Percentiles rank a stretch among this genome's conserved stretches.
Conservation (phyloP, 441 rosid genomes). For the Populus hybrid region DNA sequence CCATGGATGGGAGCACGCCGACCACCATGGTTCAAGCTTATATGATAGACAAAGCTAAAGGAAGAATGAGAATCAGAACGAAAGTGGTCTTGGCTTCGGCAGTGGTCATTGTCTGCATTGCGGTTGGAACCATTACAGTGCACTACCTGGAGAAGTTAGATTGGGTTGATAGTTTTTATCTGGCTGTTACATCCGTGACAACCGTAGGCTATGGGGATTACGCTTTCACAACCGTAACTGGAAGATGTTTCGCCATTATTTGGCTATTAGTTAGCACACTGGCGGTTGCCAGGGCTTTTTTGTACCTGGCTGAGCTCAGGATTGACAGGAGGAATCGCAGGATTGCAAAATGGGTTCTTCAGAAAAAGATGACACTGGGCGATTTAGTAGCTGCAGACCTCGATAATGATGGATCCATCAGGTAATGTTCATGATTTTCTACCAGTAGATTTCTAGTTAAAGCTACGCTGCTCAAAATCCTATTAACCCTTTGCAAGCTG, state of each 20-base stretch:
- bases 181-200: slow-evolving; percentile 63
- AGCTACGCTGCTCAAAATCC: background rate
- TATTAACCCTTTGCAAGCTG: background rate
- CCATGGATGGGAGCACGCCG: slow-evolving; percentile 44
- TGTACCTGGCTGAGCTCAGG: slow-evolving; percentile 54
- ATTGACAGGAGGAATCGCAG: slow-evolving; percentile 54
- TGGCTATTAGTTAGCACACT: slow-evolving; percentile 60
- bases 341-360: slow-evolving; percentile 61
- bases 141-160: slow-evolving; percentile 43
- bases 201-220: slow-evolving; percentile 73
- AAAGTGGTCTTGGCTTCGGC: slow-evolving; percentile 54
- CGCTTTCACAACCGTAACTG: slow-evolving; percentile 38
- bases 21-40: slow-evolving; percentile 43
- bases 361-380: slow-evolving; percentile 58
- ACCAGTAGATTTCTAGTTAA: background rate
- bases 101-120: slow-evolving; percentile 46
- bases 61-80: slow-evolving; percentile 63
- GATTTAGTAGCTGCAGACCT: slow-evolving; percentile 73
- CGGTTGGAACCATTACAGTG: slow-evolving; percentile 39
- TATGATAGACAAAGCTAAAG: slow-evolving; percentile 54
- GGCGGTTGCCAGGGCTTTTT: slow-evolving; percentile 64
- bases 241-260: slow-evolving; percentile 60
- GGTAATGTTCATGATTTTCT: slow-evolving; percentile 35
- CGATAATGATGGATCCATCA: slow-evolving; percentile 62
- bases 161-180: slow-evolving; percentile 66